Evolutionary conservation across 345 rosid species (phyloP), one percentile per base, ranked within the genome.

Genomic region (Brassica incana): DNA sequence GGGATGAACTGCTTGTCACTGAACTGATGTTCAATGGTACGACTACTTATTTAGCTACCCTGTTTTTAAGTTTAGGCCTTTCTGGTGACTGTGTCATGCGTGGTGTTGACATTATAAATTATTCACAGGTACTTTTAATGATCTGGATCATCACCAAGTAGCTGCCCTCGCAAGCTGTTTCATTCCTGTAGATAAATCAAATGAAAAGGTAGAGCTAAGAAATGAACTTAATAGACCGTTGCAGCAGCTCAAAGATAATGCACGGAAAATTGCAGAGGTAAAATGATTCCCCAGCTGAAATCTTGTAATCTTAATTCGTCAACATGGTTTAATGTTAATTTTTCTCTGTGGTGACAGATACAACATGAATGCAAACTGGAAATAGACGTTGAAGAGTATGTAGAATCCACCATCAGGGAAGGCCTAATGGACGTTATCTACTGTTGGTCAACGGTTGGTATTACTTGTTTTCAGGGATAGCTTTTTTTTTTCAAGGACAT

Each of bases 111-210:
- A 5, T 65, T 45, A 35, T 70, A 82, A 82, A 36, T 74, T 70
- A 80, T 80, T 73, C 16, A 43, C 89, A 95, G 98, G 99, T 73
- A 93, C 97, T 14, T 95, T 95, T 80, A 95, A 93, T 63, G 95
- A 93, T 78, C 93, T 95, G 78, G 98, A 95, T 82, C 97, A 88
- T 84, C 99, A 93, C 82, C 96, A 93, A 87, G 90, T 95, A 75
- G 99, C 98, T 10, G 91, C 99, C 58, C 95, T 95, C 77, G 98
- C 97, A 65, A 95, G 98, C 84, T 95, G 99, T 87, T 95, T 95
- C 88, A 95, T 93, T 82, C 99, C 97, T 1, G 98, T 94, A 11
- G 99, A 95, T 72, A 95, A 91, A 84, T 93, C 99, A 61, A 89
- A 72, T 73, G 98, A 95, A 80, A 96, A 95, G 80, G 86, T 87